Evolutionary conservation across 2,329 filamentous ascomycete genomes (phyloP).

Genomic region (Penicillium occitanis): DNA sequence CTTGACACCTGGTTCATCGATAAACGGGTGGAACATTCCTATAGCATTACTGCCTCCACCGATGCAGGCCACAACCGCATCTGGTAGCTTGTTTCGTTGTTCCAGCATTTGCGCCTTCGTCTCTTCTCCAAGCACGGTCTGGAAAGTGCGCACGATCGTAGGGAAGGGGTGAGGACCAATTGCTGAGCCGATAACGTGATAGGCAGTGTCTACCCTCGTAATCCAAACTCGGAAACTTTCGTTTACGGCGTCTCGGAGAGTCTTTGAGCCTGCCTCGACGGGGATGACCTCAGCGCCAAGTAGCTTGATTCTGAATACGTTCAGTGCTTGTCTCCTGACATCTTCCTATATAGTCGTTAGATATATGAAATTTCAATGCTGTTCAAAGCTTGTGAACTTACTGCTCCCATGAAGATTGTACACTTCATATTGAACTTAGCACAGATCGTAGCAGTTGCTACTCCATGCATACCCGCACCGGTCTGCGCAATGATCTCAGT

Average conservation of each 20-base stretch:
- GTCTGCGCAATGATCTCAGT: constrained; percentile 91
- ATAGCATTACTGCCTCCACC: constrained; percentile 28
- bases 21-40: constrained; percentile 19
- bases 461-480: constrained; percentile 85
- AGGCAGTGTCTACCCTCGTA: neutral
- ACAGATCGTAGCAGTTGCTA: constrained; percentile 72
- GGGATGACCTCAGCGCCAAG: too few species aligned
- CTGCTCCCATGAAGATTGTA: constrained; percentile 62
- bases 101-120: constrained; percentile 21
- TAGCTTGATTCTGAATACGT: neutral
- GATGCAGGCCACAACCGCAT: constrained; percentile 27
- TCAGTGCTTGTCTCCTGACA: neutral
- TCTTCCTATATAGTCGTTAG: neutral
- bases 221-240: neutral
- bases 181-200: constrained; percentile 78
- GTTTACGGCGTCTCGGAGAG: neutral
- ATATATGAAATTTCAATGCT: constrained; percentile 21
- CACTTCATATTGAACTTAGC: constrained; percentile 92
- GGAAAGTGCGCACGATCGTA: constrained; percentile 14
- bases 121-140: constrained; percentile 13
- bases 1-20: constrained; percentile 9
- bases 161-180: constrained; percentile 75
- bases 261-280: neutral
- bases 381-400: too few species aligned
- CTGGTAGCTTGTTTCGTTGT: constrained; percentile 26